A percentile compares a stretch with the other conserved stretches of the same genome.
Evolutionary conservation across 106 monocot species (phyloP).

Genomic region (Acanthochlamys bracteata): DNA sequence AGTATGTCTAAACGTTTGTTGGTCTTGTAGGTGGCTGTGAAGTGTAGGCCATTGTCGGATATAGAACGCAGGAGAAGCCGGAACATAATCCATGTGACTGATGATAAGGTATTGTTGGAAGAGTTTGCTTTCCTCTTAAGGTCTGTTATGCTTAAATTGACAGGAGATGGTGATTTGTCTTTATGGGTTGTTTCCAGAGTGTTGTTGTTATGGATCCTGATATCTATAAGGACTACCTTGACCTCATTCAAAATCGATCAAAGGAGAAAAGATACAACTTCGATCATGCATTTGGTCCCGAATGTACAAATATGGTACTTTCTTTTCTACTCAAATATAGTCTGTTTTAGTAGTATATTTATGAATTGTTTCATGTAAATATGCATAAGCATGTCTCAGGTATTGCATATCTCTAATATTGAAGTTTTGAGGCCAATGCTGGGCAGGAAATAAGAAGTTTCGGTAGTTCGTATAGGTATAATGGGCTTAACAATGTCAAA

Average conservation of each 20-base stretch:
- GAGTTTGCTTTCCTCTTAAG: neutral
- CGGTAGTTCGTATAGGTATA: too few relatives aligned
- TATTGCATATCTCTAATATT: too few relatives aligned
- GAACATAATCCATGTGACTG: constrained; percentile 84
- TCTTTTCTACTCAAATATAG: neutral
- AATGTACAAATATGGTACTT: constrained; percentile 64
- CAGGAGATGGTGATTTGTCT: constrained; percentile 5
- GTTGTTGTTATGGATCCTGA: constrained; percentile 93
- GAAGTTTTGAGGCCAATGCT: too few relatives aligned
- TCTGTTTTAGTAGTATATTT: neutral
- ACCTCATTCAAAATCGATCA: constrained; percentile 75
- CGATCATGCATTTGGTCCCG: constrained; percentile 85
- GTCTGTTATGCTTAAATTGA: neutral
- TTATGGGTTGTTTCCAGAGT: constrained; percentile 28
- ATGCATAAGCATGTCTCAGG: too few relatives aligned
- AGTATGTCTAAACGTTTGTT: too few relatives aligned
- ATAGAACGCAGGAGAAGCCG: constrained; percentile 44
- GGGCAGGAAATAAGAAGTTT: too few relatives aligned
- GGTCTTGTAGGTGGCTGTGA: constrained; percentile 74
- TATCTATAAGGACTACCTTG: constrained; percentile 91
- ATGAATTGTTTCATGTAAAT: too few relatives aligned
- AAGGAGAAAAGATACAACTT: constrained; percentile 94
- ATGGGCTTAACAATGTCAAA: too few relatives aligned
- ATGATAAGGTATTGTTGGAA: constrained; percentile 58
- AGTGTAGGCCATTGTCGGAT: constrained; percentile 77